Conservation (phyloP, 1,139 yeast species). For the Pichia sp. region DNA sequence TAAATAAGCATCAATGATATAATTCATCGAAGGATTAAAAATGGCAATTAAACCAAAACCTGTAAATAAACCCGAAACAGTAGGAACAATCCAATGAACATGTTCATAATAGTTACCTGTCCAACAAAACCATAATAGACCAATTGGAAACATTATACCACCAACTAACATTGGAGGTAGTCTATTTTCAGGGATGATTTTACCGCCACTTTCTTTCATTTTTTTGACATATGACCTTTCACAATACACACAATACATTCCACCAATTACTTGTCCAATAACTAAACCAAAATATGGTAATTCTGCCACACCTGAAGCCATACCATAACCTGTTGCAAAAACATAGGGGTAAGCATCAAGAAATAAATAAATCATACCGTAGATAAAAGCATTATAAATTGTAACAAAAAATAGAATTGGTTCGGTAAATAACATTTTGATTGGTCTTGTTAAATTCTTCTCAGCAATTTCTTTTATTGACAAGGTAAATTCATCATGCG, state of each 20-base stretch:
- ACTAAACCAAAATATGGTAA: slow-evolving; percentile 58
- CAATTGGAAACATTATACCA: slow-evolving; percentile 62
- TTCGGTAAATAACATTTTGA: slow-evolving; percentile 61
- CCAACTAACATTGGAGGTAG: slow-evolving; percentile 70
- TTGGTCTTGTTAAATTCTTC: slow-evolving; percentile 65
- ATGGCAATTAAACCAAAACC: slow-evolving; percentile 74
- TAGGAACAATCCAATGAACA: slow-evolving; percentile 84
- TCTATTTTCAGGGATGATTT: slow-evolving; percentile 73
- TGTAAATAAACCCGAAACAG: slow-evolving; percentile 61
- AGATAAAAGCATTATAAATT: slow-evolving; percentile 74
- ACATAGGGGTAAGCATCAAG: slow-evolving; percentile 76
- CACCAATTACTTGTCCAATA: slow-evolving; percentile 58
- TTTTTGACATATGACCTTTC: slow-evolving; percentile 34
- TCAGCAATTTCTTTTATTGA: slow-evolving; percentile 50
- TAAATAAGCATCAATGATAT: slow-evolving; percentile 74
- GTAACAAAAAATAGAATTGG: slow-evolving; percentile 67
- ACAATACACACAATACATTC: slow-evolving; percentile 34
- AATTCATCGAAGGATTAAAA: slow-evolving; percentile 72
- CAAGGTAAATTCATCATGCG: slow-evolving; percentile 58
- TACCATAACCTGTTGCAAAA: slow-evolving; percentile 55
- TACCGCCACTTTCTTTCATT: slow-evolving; percentile 45
- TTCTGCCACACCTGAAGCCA: slow-evolving; percentile 50
- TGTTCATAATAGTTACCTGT: slow-evolving; percentile 62
- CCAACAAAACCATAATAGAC: slow-evolving; percentile 84
- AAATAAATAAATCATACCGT: slow-evolving; percentile 73